phyloP scores from a whole-genome alignment of 2,329 filamentous ascomycete species.

The Stylonectria norvegica region DNA sequence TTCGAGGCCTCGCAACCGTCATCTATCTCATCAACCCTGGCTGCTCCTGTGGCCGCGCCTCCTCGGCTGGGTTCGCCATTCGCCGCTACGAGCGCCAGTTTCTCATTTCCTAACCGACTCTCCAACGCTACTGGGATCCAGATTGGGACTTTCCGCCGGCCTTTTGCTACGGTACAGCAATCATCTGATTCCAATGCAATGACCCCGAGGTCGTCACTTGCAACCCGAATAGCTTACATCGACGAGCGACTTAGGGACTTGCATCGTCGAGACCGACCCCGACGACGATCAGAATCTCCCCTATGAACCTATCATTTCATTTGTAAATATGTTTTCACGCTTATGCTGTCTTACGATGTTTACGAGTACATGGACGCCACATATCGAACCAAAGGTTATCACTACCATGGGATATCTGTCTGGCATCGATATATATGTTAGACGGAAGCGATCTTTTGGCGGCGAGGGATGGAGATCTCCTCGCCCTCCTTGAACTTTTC shows the following conservation, averaged over 20 bases:
- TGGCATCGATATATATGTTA: conserved; percentile 25
- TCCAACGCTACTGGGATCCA: conserved; percentile 46
- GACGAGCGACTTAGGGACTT: conserved; percentile 56
- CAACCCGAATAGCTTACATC: conserved; percentile 54
- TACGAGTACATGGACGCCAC: conserved; percentile 23
- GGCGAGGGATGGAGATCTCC: conserved; percentile 13
- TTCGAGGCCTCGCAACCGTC: conserved; percentile 32
- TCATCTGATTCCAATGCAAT: conserved; percentile 33
- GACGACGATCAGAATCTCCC: conserved; percentile 49
- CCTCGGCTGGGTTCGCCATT: conserved; percentile 60
- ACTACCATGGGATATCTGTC: conserved; percentile 12
- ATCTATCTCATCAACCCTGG: conserved; percentile 14
- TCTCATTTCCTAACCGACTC: conserved; percentile 59
- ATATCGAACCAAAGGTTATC: conserved; percentile 12
- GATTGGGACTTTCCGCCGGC: conserved; percentile 43
- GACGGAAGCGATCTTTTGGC: conserved; percentile 21
- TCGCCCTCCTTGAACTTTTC: conserved; percentile 6
- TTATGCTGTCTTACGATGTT: conserved; percentile 24
- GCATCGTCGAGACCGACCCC: conserved; percentile 41
- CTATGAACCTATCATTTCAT: conserved; percentile 31
- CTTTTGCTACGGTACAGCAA: conserved; percentile 58
- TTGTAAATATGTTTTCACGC: conserved; percentile 17
- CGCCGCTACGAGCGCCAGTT: conserved; percentile 45
- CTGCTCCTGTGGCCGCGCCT: conserved; percentile 36
- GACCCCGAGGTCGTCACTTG: conserved; percentile 43